Conservation (phyloP, 345 rosid genomes). For the Rhizophora apiculata region DNA sequence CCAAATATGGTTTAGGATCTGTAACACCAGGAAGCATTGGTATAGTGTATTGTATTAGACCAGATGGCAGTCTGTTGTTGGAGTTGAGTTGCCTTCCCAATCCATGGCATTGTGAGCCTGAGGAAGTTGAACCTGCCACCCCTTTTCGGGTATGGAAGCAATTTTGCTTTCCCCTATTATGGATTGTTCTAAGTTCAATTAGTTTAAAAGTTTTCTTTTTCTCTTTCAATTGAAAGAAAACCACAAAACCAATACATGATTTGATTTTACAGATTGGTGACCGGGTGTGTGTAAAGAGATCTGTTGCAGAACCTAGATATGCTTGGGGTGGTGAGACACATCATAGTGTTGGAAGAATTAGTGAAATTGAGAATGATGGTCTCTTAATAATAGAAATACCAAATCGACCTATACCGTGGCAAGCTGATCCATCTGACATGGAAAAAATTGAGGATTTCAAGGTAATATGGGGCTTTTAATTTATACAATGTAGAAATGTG, state of each 20-base stretch:
- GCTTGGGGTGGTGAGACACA: slow-evolving; percentile 99
- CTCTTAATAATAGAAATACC: slow-evolving; percentile 91
- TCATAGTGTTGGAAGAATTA: slow-evolving; percentile 92
- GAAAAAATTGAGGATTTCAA: slow-evolving; percentile 92
- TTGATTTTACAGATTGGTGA: slow-evolving; percentile 71
- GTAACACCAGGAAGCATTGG: slow-evolving; percentile 98
- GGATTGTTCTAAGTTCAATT: background rate
- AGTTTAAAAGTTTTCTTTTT: background rate
- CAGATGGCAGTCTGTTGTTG: slow-evolving; percentile 87
- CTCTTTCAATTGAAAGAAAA: background rate
- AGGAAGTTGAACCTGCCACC: slow-evolving; percentile 84
- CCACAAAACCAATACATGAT: background rate
- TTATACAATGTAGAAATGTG: background rate
- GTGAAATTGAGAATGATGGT: slow-evolving; percentile 94
- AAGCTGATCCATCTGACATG: slow-evolving; percentile 99
- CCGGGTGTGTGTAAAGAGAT: slow-evolving; percentile 88
- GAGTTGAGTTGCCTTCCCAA: slow-evolving; percentile 83
- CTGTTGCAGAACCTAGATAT: slow-evolving; percentile 97
- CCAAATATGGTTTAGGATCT: slow-evolving; percentile 91
- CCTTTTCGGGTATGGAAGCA: slow-evolving; percentile 67
- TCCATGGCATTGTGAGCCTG: slow-evolving; percentile 98
- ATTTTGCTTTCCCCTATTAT: background rate
- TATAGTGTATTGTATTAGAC: slow-evolving; percentile 86
- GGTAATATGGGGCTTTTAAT: slow-evolving; percentile 39
- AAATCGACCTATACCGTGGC: slow-evolving; percentile 87